phyloP scores from a whole-genome alignment of 2,329 filamentous ascomycete genomes.

The Stagonosporopsis cucurbitacearum region DNA sequence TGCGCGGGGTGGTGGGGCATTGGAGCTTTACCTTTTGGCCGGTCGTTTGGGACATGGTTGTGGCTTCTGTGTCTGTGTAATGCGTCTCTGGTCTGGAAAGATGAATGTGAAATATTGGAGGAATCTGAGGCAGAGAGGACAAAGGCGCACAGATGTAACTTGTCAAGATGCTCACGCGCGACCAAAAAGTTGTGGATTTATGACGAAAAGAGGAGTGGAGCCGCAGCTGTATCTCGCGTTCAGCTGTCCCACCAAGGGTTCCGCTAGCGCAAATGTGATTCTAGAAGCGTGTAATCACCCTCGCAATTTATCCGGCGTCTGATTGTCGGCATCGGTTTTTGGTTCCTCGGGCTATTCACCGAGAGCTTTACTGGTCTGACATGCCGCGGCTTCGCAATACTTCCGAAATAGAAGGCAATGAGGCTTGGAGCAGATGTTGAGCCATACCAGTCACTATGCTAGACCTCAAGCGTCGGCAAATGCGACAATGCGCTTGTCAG shows the following conservation, averaged over 20 bases:
- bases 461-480: slow-evolving; percentile 8
- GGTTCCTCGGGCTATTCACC: slow-evolving; percentile 15
- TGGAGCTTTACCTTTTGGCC: slow-evolving; percentile 44
- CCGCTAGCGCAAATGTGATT: slow-evolving; percentile 31
- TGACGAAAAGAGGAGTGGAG: slow-evolving; percentile 37
- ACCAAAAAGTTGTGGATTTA: slow-evolving; percentile 25
- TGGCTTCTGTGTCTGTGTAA: slow-evolving; percentile 7
- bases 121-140: slow-evolving; percentile 3
- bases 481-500: slow-evolving; percentile 1
- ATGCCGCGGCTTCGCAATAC: slow-evolving; percentile 10
- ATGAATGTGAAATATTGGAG: neutral
- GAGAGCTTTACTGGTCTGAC: slow-evolving; percentile 8
- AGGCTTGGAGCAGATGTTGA: neutral
- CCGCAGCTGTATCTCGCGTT: slow-evolving; percentile 33
- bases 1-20: slow-evolving; percentile 33
- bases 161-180: slow-evolving; percentile 27
- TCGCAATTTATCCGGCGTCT: slow-evolving; percentile 44
- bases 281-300: slow-evolving; percentile 39
- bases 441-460: slow-evolving; percentile 2
- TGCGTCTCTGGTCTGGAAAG: neutral
- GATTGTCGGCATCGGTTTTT: slow-evolving; percentile 20
- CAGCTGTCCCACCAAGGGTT: slow-evolving; percentile 36
- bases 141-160: slow-evolving; percentile 14
- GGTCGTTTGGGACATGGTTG: slow-evolving; percentile 38
- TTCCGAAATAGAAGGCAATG: neutral